Evolutionary conservation across 441 rosid species (phyloP), one percentile per base, ranked within the genome.

Genomic region (Gossypium trilobum): DNA sequence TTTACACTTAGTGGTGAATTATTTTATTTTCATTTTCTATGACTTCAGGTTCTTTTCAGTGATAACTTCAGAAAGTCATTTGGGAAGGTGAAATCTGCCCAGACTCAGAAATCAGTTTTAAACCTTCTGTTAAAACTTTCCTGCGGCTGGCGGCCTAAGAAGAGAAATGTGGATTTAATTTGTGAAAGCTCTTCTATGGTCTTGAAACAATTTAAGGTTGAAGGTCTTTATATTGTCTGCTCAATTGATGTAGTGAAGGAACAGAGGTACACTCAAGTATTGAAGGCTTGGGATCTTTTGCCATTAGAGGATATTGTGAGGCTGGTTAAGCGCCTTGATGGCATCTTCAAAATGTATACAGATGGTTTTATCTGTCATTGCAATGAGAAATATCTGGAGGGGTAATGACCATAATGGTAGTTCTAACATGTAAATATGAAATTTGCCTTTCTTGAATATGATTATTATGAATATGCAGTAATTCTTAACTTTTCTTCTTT

Each of bases 221-320:
- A 44, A 59, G 31, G 58, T 52, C 54, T 74, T 1, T 80, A 77
- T 25, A 52, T 84, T 17, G 9, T 84, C 4, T 81, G 83, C 62
- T 77, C 86, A 1, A 54, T 72, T 65, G 91, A 87, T 59, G 56
- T 85, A 2, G 50, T 50, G 44, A 82, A 81, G 74, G 84, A 82
- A 13, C 52, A 1, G 4, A 2, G 25, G 20, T 72, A 78, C 73
- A 62, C 9, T 1, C 89, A 84, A 80, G 79, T 79, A 11, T 64
- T 87, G 76, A 87, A 77, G 81, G 77, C 79, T 19, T 87, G 87
- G 87, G 91, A 83, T 63, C 54, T 87, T 50, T 58, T 84, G 72
- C 80, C 83, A 1, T 31, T 73, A 44, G 62, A 71, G 71, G 78
- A 80, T 50, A 69, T 72, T 14, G 78, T 55, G 1, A 75, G 51